These are phyloP conservation scores for Kluyveromyces siamensis DNA, from an alignment of 805 yeast species.

Conservation along the genomic window DNA sequence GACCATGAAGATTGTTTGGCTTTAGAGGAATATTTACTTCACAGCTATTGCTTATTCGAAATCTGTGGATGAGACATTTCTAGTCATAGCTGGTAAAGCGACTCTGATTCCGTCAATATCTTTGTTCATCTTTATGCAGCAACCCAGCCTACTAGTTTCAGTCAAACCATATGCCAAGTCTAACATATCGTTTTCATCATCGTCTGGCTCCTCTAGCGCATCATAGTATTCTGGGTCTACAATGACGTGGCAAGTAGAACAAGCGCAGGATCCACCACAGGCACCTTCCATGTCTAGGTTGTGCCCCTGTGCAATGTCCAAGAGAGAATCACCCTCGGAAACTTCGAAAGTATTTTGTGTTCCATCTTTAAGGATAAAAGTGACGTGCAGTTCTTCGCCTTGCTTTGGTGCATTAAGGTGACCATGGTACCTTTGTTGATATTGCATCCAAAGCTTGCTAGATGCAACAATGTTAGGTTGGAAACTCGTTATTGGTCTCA, in stretches of 20 bases:
- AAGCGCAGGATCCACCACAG: constrained; percentile 98
- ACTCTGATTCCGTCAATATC: constrained; percentile 90
- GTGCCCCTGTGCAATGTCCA: constrained; percentile 92
- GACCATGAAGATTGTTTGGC: background rate
- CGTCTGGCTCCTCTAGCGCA: constrained; percentile 86
- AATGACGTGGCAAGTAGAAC: constrained; percentile 95
- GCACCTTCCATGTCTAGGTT: constrained; percentile 97
- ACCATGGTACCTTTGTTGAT: constrained; percentile 46
- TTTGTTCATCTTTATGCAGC: constrained; percentile 84
- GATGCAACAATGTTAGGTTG: background rate
- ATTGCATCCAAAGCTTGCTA: background rate
- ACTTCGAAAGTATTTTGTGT: constrained; percentile 73
- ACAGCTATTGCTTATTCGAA: constrained; percentile 36
- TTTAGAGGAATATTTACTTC: background rate
- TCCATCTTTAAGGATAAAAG: constrained; percentile 90
- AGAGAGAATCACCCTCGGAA: constrained; percentile 81
- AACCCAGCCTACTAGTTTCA: constrained; percentile 92
- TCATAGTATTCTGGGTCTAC: constrained; percentile 95
- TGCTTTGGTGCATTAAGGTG: constrained; percentile 85
- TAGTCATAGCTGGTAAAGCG: constrained; percentile 94
- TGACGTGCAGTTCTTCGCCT: constrained; percentile 82
- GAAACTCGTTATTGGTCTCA: background rate
- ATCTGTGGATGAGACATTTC: constrained; percentile 79
- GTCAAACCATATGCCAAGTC: constrained; percentile 96
- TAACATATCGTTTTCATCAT: constrained; percentile 97